phyloP scores from a whole-genome alignment of 148 eudicot species.

The Vaccinium vitisidaea region DNA sequence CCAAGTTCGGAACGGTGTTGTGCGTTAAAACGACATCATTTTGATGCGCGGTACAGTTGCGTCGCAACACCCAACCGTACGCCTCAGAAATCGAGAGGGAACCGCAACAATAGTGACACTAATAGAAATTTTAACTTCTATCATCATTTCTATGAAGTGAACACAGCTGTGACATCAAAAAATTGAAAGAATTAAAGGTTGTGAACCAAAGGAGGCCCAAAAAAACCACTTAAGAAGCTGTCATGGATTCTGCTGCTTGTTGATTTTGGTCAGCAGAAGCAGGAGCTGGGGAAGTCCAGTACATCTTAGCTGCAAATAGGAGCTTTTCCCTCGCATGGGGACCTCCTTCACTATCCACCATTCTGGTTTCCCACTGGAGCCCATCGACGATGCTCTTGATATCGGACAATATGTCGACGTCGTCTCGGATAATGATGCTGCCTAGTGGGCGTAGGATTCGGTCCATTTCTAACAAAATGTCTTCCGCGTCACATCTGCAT shows the following conservation, averaged over 20 bases:
- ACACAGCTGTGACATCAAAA: background rate
- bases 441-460: slow-evolving; percentile 72
- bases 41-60: background rate
- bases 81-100: background rate
- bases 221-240: slow-evolving; percentile 24
- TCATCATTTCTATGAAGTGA: background rate
- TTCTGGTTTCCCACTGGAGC: slow-evolving; percentile 61
- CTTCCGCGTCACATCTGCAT: slow-evolving; percentile 64
- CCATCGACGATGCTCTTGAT: slow-evolving; percentile 52
- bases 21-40: background rate
- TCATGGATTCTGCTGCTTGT: slow-evolving; percentile 8
- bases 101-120: background rate
- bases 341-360: slow-evolving; percentile 70
- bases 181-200: background rate
- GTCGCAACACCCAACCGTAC: background rate
- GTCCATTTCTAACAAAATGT: slow-evolving; percentile 84
- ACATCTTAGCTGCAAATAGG: slow-evolving; percentile 72
- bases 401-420: slow-evolving; percentile 54
- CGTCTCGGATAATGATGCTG: slow-evolving; percentile 72
- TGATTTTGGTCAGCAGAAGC: slow-evolving; percentile 21
- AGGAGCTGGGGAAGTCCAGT: slow-evolving; percentile 62
- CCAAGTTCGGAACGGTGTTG: background rate
- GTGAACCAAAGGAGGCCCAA: background rate
- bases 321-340: slow-evolving; percentile 65
- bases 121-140: background rate